These are phyloP conservation scores for Ophiostoma triangulosporum DNA, from an alignment of 2,329 filamentous ascomycete species.

Conservation along the genomic window DNA sequence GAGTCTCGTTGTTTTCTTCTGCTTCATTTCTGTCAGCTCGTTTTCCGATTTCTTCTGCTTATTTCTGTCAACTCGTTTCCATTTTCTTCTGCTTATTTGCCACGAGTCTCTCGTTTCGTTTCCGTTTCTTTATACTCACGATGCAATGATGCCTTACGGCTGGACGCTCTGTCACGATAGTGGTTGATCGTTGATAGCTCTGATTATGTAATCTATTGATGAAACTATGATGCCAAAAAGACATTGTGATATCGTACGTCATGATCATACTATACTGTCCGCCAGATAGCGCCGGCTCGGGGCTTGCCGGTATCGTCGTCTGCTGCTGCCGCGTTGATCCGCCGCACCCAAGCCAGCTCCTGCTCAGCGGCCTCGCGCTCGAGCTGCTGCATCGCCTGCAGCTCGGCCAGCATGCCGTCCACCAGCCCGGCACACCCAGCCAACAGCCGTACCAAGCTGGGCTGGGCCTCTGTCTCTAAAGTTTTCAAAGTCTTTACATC, in stretches of 20 bases:
- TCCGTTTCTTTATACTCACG: too few species aligned
- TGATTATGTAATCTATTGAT: neutral
- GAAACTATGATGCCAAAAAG: too few species aligned
- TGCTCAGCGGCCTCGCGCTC: conserved; percentile 41
- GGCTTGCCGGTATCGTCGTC: neutral
- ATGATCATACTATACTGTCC: neutral
- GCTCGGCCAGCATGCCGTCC: conserved; percentile 46
- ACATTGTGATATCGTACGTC: neutral
- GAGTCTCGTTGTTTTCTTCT: neutral
- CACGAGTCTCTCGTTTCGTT: too few species aligned
- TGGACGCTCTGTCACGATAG: too few species aligned
- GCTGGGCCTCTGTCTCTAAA: conserved; percentile 11
- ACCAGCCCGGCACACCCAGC: conserved; percentile 35
- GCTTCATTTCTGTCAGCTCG: too few species aligned
- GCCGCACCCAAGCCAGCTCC: conserved; percentile 46
- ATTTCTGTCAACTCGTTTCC: too few species aligned
- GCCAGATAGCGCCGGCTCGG: neutral
- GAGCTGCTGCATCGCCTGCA: conserved; percentile 47
- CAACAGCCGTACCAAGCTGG: conserved; percentile 35
- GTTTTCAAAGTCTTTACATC: too few species aligned
- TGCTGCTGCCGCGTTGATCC: conserved; percentile 30
- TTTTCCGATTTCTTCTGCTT: too few species aligned
- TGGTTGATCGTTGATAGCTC: too few species aligned
- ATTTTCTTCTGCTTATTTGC: too few species aligned
- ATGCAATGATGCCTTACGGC: too few species aligned